A percentile compares a stretch with the other conserved stretches of the same genome.
Conservation (phyloP, 306 rosid genomes). For the Corylus avellana region DNA sequence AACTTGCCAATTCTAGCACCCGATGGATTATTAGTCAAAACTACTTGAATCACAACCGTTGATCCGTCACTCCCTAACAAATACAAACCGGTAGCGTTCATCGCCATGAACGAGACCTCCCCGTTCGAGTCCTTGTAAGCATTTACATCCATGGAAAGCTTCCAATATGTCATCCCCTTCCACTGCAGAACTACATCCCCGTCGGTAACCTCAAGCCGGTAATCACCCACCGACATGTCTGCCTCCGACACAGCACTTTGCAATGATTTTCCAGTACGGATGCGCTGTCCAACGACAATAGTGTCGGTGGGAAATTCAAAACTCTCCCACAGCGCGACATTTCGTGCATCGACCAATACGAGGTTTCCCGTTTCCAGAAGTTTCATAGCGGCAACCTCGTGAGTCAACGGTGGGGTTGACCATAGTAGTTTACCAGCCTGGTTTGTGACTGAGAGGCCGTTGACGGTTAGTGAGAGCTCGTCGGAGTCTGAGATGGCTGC, state of each 20-base stretch:
- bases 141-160: constrained; percentile 48
- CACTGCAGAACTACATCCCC: constrained; percentile 72
- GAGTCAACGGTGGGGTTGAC: constrained; percentile 69
- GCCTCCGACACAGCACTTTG: constrained; percentile 41
- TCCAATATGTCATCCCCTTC: constrained; percentile 78
- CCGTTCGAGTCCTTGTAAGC: constrained; percentile 44
- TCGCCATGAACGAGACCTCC: constrained; percentile 51
- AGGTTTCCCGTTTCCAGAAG: constrained; percentile 75
- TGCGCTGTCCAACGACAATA: constrained; percentile 62
- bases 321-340: constrained; percentile 84
- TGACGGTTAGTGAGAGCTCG: constrained; percentile 40
- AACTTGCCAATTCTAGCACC: constrained; percentile 61
- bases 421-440: constrained; percentile 38
- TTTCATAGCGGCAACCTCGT: constrained; percentile 39
- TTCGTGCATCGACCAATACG: constrained; percentile 56
- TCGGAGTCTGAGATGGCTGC: constrained; percentile 59
- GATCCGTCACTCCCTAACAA: constrained; percentile 56
- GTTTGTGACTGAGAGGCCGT: constrained; percentile 53
- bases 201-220: constrained; percentile 33
- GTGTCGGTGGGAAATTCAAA: constrained; percentile 76
- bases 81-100: constrained; percentile 57
- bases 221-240: constrained; percentile 56
- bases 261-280: constrained; percentile 51
- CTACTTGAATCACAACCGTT: constrained; percentile 45
- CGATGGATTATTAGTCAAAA: constrained; percentile 30